These are phyloP conservation scores for Talaromyces sp. DNA, from an alignment of 2,329 filamentous ascomycete genomes.

Conservation along the genomic window DNA sequence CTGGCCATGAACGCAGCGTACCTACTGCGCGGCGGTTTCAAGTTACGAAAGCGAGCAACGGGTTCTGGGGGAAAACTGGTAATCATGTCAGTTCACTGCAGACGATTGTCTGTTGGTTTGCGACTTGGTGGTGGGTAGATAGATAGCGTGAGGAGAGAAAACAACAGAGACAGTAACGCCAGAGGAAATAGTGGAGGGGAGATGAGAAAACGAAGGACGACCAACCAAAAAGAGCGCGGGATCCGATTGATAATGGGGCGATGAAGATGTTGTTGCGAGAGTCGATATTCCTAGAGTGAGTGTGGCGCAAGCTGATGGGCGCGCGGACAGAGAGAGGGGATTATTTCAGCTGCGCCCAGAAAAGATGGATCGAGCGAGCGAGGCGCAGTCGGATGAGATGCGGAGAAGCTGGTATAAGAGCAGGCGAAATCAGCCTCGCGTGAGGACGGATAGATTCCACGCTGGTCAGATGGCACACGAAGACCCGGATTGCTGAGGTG, in stretches of 20 bases:
- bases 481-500: background rate
- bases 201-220: background rate
- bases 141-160: background rate
- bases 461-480: background rate
- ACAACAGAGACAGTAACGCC: background rate
- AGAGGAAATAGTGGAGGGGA: background rate
- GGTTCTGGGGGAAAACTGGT: constrained; percentile 23
- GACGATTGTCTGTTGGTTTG: background rate
- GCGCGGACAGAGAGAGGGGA: constrained; percentile 19
- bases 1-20: constrained; percentile 38
- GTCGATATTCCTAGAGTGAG: constrained; percentile 33
- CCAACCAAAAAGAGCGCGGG: background rate
- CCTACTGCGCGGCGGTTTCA: constrained; percentile 27
- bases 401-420: constrained; percentile 1
- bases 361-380: background rate
- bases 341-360: constrained; percentile 29
- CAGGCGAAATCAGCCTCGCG: constrained; percentile 11
- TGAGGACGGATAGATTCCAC: background rate
- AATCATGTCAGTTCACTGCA: constrained; percentile 30
- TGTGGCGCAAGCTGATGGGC: constrained; percentile 42
- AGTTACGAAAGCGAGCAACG: constrained; percentile 24
- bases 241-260: background rate
- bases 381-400: constrained; percentile 5
- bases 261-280: constrained; percentile 17
- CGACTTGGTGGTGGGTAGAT: background rate